Conservation (phyloP, 139 green algal genomes). For the Tetradesmus lagerheimii region DNA sequence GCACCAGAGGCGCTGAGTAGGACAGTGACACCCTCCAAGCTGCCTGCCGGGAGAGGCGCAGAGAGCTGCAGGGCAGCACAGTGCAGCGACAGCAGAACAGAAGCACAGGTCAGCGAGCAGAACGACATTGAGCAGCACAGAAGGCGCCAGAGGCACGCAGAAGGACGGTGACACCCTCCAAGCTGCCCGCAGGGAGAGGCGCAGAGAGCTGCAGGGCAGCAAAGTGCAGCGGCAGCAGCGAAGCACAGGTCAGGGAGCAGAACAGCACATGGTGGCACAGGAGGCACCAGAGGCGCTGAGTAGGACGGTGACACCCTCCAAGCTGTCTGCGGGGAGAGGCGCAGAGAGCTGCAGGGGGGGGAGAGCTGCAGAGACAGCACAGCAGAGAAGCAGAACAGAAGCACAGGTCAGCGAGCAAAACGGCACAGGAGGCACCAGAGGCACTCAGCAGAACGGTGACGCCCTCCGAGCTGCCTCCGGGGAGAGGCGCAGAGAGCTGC, state of each 20-base stretch:
- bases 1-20: constrained; percentile 49
- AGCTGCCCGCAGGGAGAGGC: constrained; percentile 53
- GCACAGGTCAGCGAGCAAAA: not conserved
- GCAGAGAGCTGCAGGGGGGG: constrained; percentile 53
- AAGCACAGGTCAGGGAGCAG: constrained; percentile 29
- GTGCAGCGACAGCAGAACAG: not conserved
- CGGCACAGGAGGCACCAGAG: no score
- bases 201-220: constrained; percentile 54
- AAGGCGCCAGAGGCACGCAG: no score
- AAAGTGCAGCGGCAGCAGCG: no score
- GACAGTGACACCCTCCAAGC: constrained; percentile 57
- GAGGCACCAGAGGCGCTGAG: constrained; percentile 45
- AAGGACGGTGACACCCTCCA: constrained; percentile 56
- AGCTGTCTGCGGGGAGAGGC: constrained; percentile 53
- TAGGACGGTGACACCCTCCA: constrained; percentile 55
- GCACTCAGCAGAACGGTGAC: no score
- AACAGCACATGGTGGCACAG: constrained; percentile 65
- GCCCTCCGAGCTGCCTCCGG: no score
- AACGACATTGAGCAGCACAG: constrained; percentile 43
- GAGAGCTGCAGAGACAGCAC: no score
- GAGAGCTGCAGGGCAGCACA: constrained; percentile 54
- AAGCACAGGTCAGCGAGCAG: constrained; percentile 28
- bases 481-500: no score
- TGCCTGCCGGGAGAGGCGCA: constrained; percentile 52
- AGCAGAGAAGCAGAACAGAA: not conserved